Percentiles rank a stretch among this genome's conserved stretches.
Evolutionary conservation across 208 protist genomes (phyloP).

Genomic region (Trypanosoma platydactyli): DNA sequence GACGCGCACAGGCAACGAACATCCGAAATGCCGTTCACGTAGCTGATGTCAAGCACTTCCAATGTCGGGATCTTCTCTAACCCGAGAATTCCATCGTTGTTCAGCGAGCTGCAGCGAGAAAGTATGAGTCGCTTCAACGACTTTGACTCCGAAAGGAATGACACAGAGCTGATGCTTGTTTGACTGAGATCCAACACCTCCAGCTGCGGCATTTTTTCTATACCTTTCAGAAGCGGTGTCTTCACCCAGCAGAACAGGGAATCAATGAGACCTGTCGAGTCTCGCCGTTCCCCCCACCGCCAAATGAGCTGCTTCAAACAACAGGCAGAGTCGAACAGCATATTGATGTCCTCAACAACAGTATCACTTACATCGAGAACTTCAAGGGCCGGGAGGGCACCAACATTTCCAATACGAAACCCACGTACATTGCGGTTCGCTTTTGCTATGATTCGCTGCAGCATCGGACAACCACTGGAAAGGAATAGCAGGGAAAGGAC

Average conservation of each 20-base stretch:
- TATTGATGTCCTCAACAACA: slow-evolving; percentile 62
- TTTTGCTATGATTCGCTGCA: slow-evolving; percentile 39
- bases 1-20: slow-evolving; percentile 42
- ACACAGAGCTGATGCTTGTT: slow-evolving; percentile 42
- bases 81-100: slow-evolving; percentile 26
- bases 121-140: slow-evolving; percentile 36
- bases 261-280: slow-evolving; percentile 41
- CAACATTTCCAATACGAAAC: slow-evolving; percentile 51
- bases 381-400: slow-evolving; percentile 44
- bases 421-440: slow-evolving; percentile 64
- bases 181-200: slow-evolving; percentile 47
- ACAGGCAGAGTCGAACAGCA: slow-evolving; percentile 37
- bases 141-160: slow-evolving; percentile 41
- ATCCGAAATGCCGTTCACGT: slow-evolving; percentile 45
- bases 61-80: slow-evolving; percentile 29
- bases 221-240: slow-evolving; percentile 35
- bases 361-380: slow-evolving; percentile 70
- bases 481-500: slow-evolving; percentile 68
- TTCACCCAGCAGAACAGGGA: slow-evolving; percentile 56
- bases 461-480: slow-evolving; percentile 31
- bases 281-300: slow-evolving; percentile 65
- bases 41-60: slow-evolving; percentile 52
- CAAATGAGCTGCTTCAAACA: slow-evolving; percentile 51
- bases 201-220: slow-evolving; percentile 39
- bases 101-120: slow-evolving; percentile 40